Conservation (phyloP, 1,139 yeast genomes). For the Candida labiduridarum region DNA sequence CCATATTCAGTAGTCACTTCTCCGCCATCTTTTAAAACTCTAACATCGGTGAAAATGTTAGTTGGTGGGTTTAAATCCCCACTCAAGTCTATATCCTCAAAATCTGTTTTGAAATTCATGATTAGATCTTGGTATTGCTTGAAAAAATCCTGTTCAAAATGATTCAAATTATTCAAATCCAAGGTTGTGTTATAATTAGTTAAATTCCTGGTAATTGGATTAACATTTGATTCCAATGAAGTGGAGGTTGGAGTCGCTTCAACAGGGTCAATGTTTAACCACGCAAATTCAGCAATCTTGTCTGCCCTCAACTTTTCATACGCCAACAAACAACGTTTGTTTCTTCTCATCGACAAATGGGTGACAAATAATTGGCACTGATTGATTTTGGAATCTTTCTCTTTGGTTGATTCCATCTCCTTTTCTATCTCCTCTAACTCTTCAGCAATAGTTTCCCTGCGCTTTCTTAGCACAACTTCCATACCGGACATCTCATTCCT, state of each 20-base stretch:
- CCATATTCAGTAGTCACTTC: constrained; percentile 98
- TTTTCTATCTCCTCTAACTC: constrained; percentile 16
- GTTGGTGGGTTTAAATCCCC: constrained; percentile 90
- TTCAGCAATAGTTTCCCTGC: background rate
- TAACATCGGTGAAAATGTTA: constrained; percentile 88
- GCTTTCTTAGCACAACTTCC: background rate
- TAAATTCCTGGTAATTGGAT: constrained; percentile 4
- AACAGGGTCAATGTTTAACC: constrained; percentile 58
- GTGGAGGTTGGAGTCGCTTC: constrained; percentile 11
- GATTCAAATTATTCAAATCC: constrained; percentile 59
- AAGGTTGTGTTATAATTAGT: constrained; percentile 33
- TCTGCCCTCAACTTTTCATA: constrained; percentile 75
- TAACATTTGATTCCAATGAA: constrained; percentile 4
- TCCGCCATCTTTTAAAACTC: constrained; percentile 93
- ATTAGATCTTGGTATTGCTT: constrained; percentile 70
- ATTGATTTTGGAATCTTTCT: constrained; percentile 46
- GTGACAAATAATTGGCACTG: constrained; percentile 81
- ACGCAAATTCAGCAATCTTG: constrained; percentile 66
- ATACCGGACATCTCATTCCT: background rate
- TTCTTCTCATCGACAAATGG: constrained; percentile 80
- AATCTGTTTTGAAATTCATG: constrained; percentile 74
- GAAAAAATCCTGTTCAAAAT: constrained; percentile 79
- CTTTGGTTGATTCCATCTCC: constrained; percentile 19
- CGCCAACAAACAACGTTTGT: constrained; percentile 86
- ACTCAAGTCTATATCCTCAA: constrained; percentile 84